Conservation (phyloP, 768 basidiomycete species). For the Auriculariales sp. region DNA sequence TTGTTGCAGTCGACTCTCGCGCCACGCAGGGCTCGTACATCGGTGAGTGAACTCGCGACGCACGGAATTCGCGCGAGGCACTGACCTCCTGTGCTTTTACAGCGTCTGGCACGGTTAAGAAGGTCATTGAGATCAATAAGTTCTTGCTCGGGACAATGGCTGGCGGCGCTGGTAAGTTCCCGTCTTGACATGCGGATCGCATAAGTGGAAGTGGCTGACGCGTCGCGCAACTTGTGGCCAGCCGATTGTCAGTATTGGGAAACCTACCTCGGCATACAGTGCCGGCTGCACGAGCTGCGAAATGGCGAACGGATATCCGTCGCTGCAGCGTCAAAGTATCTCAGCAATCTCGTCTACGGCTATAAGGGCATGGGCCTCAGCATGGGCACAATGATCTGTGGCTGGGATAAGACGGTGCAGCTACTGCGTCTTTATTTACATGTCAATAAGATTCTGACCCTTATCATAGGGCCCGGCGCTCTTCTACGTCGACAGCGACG, state of each 20-base stretch:
- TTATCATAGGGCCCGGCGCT: slow-evolving; percentile 89
- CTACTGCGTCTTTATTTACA: too few relatives aligned
- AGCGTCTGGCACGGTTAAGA: slow-evolving; percentile 97
- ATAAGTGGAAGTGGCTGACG: not conserved
- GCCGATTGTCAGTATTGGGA: slow-evolving; percentile 98
- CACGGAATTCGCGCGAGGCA: not conserved
- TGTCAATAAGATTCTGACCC: too few relatives aligned
- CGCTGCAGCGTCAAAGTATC: slow-evolving; percentile 93
- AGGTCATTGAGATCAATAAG: slow-evolving; percentile 99
- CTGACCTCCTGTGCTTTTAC: not conserved
- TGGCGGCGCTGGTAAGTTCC: slow-evolving; percentile 81
- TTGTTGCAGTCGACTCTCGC: slow-evolving; percentile 96
- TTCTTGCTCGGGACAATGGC: slow-evolving; percentile 98
- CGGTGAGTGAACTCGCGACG: slow-evolving; percentile 35
- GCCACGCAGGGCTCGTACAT: slow-evolving; percentile 96
- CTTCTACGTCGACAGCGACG: slow-evolving; percentile 97
- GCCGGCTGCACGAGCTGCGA: slow-evolving; percentile 88
- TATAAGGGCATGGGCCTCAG: slow-evolving; percentile 99
- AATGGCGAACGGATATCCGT: slow-evolving; percentile 96
- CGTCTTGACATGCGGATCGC: not conserved
- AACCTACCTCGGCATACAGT: slow-evolving; percentile 96
- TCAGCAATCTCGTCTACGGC: slow-evolving; percentile 90
- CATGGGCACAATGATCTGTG: slow-evolving; percentile 99
- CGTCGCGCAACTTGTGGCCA: slow-evolving; percentile 16
- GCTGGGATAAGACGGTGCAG: slow-evolving; percentile 83